Percentiles rank a stretch among this genome's conserved stretches.
Evolutionary conservation across 2,329 filamentous ascomycete species (phyloP).

Genomic region (Neoarthrinium moseri): DNA sequence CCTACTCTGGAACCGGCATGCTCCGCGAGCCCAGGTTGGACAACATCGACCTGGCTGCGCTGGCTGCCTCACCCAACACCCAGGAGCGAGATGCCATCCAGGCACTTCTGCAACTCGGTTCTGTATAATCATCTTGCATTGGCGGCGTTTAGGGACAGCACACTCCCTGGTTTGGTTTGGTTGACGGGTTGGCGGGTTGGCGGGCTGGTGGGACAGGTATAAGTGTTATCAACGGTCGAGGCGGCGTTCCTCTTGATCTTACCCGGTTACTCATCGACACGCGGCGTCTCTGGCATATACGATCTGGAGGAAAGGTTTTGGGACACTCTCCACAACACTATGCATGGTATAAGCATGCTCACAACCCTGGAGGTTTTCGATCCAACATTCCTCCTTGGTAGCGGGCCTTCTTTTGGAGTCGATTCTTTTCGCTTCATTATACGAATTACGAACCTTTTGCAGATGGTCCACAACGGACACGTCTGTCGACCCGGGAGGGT

Average conservation of each 20-base stretch:
- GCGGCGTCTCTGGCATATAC: constrained; percentile 22
- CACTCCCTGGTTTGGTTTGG: constrained; percentile 17
- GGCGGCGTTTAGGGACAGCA: constrained; percentile 46
- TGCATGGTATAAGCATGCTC: constrained; percentile 20
- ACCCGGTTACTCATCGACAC: constrained; percentile 19
- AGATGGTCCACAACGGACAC: constrained; percentile 10
- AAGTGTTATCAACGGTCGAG: constrained; percentile 22
- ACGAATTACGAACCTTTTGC: constrained; percentile 17
- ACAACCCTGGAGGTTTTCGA: constrained; percentile 20
- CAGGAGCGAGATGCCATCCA: constrained; percentile 82
- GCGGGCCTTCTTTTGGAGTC: constrained; percentile 18
- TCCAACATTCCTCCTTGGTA: constrained; percentile 16
- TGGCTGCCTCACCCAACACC: constrained; percentile 56
- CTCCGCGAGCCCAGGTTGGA: constrained; percentile 49
- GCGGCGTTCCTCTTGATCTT: constrained; percentile 25
- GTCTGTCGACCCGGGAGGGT: constrained; percentile 15
- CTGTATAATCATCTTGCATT: constrained; percentile 64
- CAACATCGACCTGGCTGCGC: constrained; percentile 51
- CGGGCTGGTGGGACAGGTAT: constrained; percentile 23
- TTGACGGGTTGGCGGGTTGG: too few species aligned
- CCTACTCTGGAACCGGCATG: constrained; percentile 53
- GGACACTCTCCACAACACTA: constrained; percentile 16
- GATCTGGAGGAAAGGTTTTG: constrained; percentile 18
- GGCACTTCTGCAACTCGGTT: constrained; percentile 77
- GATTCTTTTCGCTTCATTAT: constrained; percentile 19